Conservation (phyloP, 2,329 filamentous ascomycete genomes). For the Fusarium sp. region DNA sequence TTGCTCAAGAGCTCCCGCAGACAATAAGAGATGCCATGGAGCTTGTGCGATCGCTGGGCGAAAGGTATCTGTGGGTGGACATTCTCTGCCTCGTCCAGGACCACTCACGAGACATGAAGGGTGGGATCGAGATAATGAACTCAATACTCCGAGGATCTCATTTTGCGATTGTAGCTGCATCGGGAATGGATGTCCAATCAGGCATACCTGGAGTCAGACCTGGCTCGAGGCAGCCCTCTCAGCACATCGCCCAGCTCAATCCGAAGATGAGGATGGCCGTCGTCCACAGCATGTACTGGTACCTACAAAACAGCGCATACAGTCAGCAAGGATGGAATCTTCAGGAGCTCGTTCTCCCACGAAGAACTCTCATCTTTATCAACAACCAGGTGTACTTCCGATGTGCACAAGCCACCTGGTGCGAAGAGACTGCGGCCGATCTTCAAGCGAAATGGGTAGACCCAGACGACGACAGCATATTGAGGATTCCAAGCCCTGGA, state of each 20-base stretch:
- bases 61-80: slow-evolving; percentile 33
- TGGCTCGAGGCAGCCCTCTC: not conserved
- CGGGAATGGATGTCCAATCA: not conserved
- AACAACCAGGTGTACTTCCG: slow-evolving; percentile 18
- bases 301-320: slow-evolving; percentile 12
- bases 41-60: slow-evolving; percentile 4
- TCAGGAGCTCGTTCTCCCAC: slow-evolving; percentile 4
- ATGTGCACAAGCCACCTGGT: slow-evolving; percentile 20
- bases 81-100: slow-evolving; percentile 33
- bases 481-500: not conserved
- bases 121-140: slow-evolving; percentile 7
- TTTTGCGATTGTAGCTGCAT: not conserved
- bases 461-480: not conserved
- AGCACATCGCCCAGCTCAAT: not conserved
- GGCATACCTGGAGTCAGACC: slow-evolving; percentile 4
- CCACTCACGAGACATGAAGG: slow-evolving; percentile 5
- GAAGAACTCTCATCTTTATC: slow-evolving; percentile 6
- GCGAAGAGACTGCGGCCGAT: slow-evolving; percentile 16
- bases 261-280: slow-evolving; percentile 1
- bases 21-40: slow-evolving; percentile 15
- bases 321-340: slow-evolving; percentile 14
- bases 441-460: slow-evolving; percentile 3
- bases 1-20: not conserved
- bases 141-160: slow-evolving; percentile 11
- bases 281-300: slow-evolving; percentile 14